phyloP scores from a whole-genome alignment of 495 filamentous ascomycete species.

The Xylaria acuta region DNA sequence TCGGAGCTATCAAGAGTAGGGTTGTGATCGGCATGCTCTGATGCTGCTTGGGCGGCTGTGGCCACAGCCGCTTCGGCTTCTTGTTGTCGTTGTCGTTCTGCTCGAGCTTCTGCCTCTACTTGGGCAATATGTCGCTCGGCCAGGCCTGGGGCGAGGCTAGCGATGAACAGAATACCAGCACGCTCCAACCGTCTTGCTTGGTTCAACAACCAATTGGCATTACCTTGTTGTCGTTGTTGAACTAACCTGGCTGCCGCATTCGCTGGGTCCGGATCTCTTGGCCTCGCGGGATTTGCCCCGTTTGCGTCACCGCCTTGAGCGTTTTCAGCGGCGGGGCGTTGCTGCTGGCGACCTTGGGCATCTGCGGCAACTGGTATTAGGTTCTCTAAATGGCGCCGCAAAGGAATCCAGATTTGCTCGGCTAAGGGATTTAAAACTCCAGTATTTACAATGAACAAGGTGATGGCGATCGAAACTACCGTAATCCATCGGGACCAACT shows the following conservation, averaged over 20 bases:
- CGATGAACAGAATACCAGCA: slow-evolving; percentile 80
- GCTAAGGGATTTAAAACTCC: slow-evolving; percentile 65
- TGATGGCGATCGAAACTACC: slow-evolving; percentile 62
- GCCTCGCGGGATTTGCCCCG: slow-evolving; percentile 19
- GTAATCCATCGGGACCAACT: slow-evolving; percentile 72
- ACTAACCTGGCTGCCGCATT: slow-evolving; percentile 62
- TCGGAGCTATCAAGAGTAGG: neutral
- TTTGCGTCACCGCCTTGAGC: slow-evolving; percentile 31
- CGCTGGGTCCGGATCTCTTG: slow-evolving; percentile 53
- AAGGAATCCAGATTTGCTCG: slow-evolving; percentile 62
- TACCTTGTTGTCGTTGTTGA: slow-evolving; percentile 53
- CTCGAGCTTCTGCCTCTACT: slow-evolving; percentile 66
- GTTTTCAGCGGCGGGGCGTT: slow-evolving; percentile 10
- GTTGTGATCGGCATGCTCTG: neutral
- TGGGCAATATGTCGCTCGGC: slow-evolving; percentile 82
- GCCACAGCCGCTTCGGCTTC: slow-evolving; percentile 52
- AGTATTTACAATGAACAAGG: slow-evolving; percentile 70
- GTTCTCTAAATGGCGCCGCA: slow-evolving; percentile 74
- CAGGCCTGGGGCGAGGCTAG: slow-evolving; percentile 83
- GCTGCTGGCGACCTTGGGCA: slow-evolving; percentile 27
- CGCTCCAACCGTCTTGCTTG: slow-evolving; percentile 71
- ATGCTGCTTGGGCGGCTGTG: slow-evolving; percentile 23
- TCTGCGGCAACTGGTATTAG: slow-evolving; percentile 63
- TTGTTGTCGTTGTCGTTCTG: slow-evolving; percentile 56
- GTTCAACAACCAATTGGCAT: slow-evolving; percentile 61